Conservation (phyloP, 345 rosid genomes). For the Gossypium rotundifolium region DNA sequence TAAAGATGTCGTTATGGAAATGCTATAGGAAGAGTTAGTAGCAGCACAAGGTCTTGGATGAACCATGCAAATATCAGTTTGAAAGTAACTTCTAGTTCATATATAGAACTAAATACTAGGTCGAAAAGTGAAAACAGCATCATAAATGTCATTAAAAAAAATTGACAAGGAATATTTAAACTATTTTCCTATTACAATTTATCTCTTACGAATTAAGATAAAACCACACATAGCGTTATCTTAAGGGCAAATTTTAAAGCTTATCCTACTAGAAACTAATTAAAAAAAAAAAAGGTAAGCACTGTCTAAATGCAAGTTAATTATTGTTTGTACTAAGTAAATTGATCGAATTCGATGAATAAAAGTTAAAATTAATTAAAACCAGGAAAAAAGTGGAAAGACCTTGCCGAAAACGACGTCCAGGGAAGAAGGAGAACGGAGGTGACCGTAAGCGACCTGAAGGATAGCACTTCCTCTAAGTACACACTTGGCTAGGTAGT, state of each 20-base stretch:
- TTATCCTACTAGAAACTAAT: not conserved
- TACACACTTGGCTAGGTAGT: constrained; percentile 87
- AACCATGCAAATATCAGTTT: not conserved
- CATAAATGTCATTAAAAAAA: not conserved
- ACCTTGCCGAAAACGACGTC: constrained; percentile 97
- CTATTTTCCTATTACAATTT: not conserved
- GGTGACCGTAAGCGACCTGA: constrained; percentile 72
- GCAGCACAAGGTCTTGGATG: not conserved
- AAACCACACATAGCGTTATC: not conserved
- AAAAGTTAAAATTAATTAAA: not conserved
- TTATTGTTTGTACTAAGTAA: not conserved
- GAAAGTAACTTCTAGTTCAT: constrained; percentile 1
- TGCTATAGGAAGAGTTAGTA: not conserved
- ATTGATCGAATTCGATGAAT: not conserved
- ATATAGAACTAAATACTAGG: not conserved
- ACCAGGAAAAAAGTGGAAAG: not conserved
- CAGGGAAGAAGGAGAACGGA: constrained; percentile 57
- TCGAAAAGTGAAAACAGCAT: not conserved
- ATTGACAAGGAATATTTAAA: not conserved
- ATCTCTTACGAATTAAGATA: not conserved
- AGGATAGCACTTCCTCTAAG: constrained; percentile 79
- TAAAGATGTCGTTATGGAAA: not conserved
- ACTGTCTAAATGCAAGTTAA: not conserved
- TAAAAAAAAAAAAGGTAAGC: not conserved
- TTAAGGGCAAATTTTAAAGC: not conserved